A percentile compares a stretch with the other conserved stretches of the same genome.
Evolutionary conservation across 768 basidiomycete genomes (phyloP).

Genomic region (Tylopilus felleus): DNA sequence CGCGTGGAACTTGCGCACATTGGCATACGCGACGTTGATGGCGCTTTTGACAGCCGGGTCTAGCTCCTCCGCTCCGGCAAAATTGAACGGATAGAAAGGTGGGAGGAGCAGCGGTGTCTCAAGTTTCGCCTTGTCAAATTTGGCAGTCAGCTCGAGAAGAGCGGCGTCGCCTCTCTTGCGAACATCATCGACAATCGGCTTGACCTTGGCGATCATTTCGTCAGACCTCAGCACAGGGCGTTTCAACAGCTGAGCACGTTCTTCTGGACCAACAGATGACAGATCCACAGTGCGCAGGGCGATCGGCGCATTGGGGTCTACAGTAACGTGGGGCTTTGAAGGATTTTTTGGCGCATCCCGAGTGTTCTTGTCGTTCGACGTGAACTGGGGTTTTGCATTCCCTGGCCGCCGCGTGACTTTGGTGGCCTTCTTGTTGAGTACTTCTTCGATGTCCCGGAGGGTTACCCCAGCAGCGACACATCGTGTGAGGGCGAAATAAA

Average conservation of each 20-base stretch:
- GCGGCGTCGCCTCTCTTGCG: conserved; percentile 82
- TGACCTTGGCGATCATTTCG: conserved; percentile 73
- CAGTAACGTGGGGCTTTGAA: conserved; percentile 18
- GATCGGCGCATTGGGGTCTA: conserved; percentile 49
- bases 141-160: conserved; percentile 83
- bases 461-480: conserved; percentile 82
- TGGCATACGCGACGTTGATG: conserved; percentile 87
- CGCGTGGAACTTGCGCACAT: conserved; percentile 88
- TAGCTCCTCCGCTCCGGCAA: conserved; percentile 57
- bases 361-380: conserved; percentile 18
- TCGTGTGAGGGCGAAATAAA: conserved; percentile 88
- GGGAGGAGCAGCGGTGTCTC: conserved; percentile 69
- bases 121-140: conserved; percentile 84
- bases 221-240: conserved; percentile 82
- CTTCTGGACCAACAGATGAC: conserved; percentile 40
- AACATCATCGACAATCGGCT: conserved; percentile 90
- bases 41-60: conserved; percentile 66
- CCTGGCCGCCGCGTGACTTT: conserved; percentile 86
- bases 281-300: conserved; percentile 76
- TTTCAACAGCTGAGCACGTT: conserved; percentile 69
- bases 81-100: conserved; percentile 51
- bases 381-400: conserved; percentile 87
- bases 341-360: conserved; percentile 30
- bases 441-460: conserved; percentile 78
- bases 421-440: conserved; percentile 80